These are phyloP conservation scores for Elsinoe australis DNA, from an alignment of 2,329 filamentous ascomycete species.

Conservation along the genomic window DNA sequence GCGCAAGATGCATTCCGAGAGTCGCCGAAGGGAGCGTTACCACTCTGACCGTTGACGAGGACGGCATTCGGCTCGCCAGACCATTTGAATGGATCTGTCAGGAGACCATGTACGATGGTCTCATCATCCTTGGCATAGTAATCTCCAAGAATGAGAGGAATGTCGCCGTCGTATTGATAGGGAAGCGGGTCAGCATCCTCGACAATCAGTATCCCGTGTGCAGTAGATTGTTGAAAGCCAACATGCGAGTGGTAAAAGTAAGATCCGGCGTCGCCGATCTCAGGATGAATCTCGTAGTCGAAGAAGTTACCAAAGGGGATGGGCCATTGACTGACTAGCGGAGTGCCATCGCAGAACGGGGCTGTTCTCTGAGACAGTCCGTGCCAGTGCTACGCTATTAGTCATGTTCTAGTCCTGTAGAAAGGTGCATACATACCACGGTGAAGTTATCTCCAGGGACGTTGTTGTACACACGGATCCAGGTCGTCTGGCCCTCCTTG, in stretches of 20 bases:
- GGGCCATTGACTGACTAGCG: conserved; percentile 54
- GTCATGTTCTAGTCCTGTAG: too few species aligned
- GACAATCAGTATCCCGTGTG: conserved; percentile 52
- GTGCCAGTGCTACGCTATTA: conserved; percentile 70
- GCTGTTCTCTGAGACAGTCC: conserved; percentile 53
- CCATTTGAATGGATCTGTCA: conserved; percentile 47
- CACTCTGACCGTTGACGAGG: conserved; percentile 49
- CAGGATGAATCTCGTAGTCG: conserved; percentile 57
- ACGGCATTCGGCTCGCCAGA: conserved; percentile 52
- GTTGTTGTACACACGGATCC: conserved; percentile 55
- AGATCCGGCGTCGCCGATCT: conserved; percentile 49
- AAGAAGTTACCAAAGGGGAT: conserved; percentile 56
- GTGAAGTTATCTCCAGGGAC: conserved; percentile 48
- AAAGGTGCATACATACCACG: conserved; percentile 37
- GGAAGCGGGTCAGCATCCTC: conserved; percentile 41
- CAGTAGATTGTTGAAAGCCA: conserved; percentile 55
- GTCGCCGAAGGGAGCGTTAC: not conserved
- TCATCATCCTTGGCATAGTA: conserved; percentile 50
- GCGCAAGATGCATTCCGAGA: conserved; percentile 11
- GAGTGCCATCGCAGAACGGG: conserved; percentile 58
- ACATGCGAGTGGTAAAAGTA: conserved; percentile 65
- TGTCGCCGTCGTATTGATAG: conserved; percentile 56
- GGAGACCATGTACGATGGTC: conserved; percentile 45
- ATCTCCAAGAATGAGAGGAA: conserved; percentile 49
- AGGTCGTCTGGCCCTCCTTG: conserved; percentile 39